Evolutionary conservation across 306 rosid species (phyloP), one percentile per base, ranked within the genome.

Genomic region (Trifolium subterraneum): DNA sequence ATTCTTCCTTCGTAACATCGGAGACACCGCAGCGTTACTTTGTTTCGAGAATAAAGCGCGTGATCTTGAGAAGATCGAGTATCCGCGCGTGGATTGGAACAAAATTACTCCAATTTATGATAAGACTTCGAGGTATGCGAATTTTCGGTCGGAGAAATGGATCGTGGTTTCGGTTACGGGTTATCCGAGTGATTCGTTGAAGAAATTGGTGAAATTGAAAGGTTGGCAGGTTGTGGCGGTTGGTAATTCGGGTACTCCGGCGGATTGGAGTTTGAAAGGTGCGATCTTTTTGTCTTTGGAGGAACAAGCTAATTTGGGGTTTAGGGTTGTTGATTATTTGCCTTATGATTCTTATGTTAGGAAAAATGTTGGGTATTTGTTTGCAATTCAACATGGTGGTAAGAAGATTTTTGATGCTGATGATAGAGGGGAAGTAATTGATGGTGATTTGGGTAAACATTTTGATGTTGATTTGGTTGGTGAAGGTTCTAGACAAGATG

Each of bases 201-300:
- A 83, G 38, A 79, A 82, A 71, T 84, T 92, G 6, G 96, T 89
- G 64, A 95, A 83, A 86, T 52, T 88, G 65, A 86, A 74, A 67
- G 96, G 98, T 0, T 95, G 99, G 99, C 99, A 95, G 83, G 93
- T 95, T 2, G 51, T 95, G 29, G 98, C 98, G n/a, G 65, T 95
- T 1, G 99, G 99, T 0, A 85, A 83, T 64, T 88, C 97, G 19
- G 73, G 69, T 13, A 95, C 99, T 68, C 99, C 98, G 50, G 69
- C 90, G 27, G 98, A 92, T 84, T 95, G 99, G 99, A 61, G 31
- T 3, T 86, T 95, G 19, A 95, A 95, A 84, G 98, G 99, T 84
- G 90, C 93, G 39, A 88, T 95, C 72, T 95, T 77, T 71, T 84
- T 95, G 84, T 95, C 99, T 9, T 78, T 95, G 45, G 96, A 95